Percentiles rank a stretch among this genome's conserved stretches.
These are phyloP conservation scores for Aspergillus nomiae DNA, from an alignment of 2,329 filamentous ascomycete species.

Conservation along the genomic window DNA sequence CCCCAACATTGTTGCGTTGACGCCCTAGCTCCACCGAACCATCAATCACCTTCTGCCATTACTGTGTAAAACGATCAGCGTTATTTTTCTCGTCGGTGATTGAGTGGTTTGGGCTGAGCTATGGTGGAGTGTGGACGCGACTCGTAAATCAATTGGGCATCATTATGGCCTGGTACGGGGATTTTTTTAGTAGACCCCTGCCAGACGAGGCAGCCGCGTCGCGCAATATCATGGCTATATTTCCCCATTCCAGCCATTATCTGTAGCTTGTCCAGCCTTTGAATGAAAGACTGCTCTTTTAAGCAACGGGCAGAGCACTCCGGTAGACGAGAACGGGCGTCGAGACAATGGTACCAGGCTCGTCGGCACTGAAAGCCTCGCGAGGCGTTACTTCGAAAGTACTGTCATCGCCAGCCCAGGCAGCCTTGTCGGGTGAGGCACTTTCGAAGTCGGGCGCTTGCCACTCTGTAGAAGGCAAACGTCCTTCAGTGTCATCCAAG, in stretches of 20 bases:
- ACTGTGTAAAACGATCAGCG: not conserved
- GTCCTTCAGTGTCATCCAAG: not conserved
- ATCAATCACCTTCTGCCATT: not conserved
- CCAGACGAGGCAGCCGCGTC: not conserved
- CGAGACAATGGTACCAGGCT: not conserved
- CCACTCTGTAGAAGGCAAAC: not conserved
- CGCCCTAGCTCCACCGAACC: not conserved
- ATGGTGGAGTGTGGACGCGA: not conserved
- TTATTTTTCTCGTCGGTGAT: not conserved
- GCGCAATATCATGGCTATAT: not conserved
- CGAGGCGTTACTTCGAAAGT: not conserved
- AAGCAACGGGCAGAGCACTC: not conserved
- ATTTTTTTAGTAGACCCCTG: not conserved
- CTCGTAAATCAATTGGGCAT: conserved; percentile 1
- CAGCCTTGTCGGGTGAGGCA: not conserved
- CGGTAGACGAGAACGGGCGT: not conserved
- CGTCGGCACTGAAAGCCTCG: not conserved
- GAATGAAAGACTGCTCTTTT: not conserved
- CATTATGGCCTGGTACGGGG: not conserved
- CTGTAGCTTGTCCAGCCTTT: not conserved
- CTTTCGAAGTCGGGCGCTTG: not conserved
- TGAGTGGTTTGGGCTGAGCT: not conserved
- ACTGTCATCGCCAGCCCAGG: not conserved
- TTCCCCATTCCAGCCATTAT: not conserved
- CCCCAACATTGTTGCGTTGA: not conserved